Evolutionary conservation across 179 eudicot genomes (phyloP).

Genomic region (Camellia oleifera): DNA sequence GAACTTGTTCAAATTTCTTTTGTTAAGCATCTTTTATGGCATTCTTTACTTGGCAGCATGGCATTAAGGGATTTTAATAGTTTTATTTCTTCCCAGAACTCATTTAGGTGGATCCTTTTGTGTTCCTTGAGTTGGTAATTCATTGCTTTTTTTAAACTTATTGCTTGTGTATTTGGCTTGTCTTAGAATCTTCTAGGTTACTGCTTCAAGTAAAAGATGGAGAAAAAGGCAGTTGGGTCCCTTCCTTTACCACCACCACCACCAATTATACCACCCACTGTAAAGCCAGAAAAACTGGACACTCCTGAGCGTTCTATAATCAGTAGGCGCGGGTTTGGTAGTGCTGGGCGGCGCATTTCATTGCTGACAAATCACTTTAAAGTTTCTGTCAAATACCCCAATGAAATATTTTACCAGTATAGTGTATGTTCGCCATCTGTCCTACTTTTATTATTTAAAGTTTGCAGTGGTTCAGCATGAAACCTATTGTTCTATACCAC

Average conservation of each 20-base stretch:
- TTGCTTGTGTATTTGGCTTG: background rate
- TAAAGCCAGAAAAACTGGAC: slow-evolving; percentile 34
- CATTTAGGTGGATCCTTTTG: background rate
- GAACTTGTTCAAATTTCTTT: too few species aligned
- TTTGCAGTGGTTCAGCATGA: background rate
- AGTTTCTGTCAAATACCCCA: slow-evolving; percentile 57
- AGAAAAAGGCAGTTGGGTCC: slow-evolving; percentile 17
- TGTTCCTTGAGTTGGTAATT: background rate
- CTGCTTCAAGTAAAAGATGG: slow-evolving; percentile 18
- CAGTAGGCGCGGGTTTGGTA: slow-evolving; percentile 73
- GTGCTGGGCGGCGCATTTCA: slow-evolving; percentile 47
- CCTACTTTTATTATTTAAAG: background rate
- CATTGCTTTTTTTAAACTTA: background rate
- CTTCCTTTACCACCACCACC: slow-evolving; percentile 23
- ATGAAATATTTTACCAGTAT: slow-evolving; percentile 76
- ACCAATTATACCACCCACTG: slow-evolving; percentile 31
- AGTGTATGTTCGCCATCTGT: slow-evolving; percentile 43
- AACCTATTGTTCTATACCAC: slow-evolving; percentile 14
- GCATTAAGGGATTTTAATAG: background rate
- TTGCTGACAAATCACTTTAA: slow-evolving; percentile 73
- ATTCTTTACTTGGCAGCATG: background rate
- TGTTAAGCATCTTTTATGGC: background rate
- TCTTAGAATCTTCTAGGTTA: slow-evolving; percentile 2
- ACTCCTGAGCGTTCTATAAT: slow-evolving; percentile 44
- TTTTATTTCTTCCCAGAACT: background rate